Percentiles rank a stretch among this genome's conserved stretches.
phyloP scores from a whole-genome alignment of 169 alveolate genomes.

The Plasmodium relictum region DNA sequence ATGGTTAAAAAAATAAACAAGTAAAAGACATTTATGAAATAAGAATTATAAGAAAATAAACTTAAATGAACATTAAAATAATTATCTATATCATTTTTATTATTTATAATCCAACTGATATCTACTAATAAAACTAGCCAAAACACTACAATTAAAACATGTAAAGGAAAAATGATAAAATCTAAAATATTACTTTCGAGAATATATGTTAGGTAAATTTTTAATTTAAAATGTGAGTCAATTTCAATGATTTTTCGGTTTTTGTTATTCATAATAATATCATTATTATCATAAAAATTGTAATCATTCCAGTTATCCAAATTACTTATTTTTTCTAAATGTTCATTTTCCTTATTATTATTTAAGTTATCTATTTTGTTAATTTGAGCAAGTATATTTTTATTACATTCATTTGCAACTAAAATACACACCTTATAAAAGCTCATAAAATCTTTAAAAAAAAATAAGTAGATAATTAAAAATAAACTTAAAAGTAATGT shows the following conservation, averaged over 20 bases:
- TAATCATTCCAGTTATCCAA: conserved; percentile 7
- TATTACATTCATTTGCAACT: too few species aligned
- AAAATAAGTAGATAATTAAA: conserved; percentile 22
- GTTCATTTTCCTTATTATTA: background rate
- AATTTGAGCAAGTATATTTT: too few species aligned
- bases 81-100: background rate
- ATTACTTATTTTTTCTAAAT: background rate
- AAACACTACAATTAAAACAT: conserved; percentile 9
- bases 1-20: conserved; percentile 38
- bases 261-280: background rate
- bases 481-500: conserved; percentile 18
- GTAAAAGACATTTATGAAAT: conserved; percentile 47
- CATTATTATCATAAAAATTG: background rate
- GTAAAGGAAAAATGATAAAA: conserved; percentile 26
- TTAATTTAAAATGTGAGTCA: conserved; percentile 13
- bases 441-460: conserved; percentile 28
- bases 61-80: conserved; percentile 37
- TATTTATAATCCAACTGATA: conserved; percentile 40
- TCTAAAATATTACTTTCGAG: conserved; percentile 45
- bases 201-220: conserved; percentile 38
- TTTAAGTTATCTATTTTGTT: too few species aligned
- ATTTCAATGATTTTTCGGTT: background rate
- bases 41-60: conserved; percentile 19
- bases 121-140: conserved; percentile 58
- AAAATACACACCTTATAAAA: conserved; percentile 22